Conservation (phyloP, 495 filamentous ascomycete species). For the Trichoderma gamsii region DNA sequence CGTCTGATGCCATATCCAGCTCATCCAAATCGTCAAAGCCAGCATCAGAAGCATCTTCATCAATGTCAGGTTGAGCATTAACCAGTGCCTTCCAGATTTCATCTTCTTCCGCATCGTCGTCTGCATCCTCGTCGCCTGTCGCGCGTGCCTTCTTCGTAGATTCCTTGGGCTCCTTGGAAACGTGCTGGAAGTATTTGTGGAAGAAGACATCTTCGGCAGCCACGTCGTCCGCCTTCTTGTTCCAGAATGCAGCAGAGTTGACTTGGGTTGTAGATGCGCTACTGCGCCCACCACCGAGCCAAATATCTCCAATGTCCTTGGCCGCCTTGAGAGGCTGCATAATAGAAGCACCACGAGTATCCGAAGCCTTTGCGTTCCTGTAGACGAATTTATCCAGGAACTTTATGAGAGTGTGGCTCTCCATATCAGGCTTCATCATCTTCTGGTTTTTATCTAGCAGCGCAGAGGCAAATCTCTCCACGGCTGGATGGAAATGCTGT, state of each 20-base stretch:
- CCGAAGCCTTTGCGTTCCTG: conserved; percentile 70
- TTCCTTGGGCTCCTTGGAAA: conserved; percentile 60
- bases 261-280: conserved; percentile 44
- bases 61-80: conserved; percentile 48
- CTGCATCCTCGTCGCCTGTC: conserved; percentile 31
- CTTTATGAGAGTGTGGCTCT: conserved; percentile 79
- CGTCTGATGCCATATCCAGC: conserved; percentile 34
- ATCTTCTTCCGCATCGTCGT: conserved; percentile 48
- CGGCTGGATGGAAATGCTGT: conserved; percentile 86
- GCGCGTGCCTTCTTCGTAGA: conserved; percentile 48
- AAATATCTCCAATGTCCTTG: conserved; percentile 51
- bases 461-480: conserved; percentile 73
- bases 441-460: conserved; percentile 61
- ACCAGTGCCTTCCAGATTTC: conserved; percentile 95
- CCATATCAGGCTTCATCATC: conserved; percentile 81
- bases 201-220: conserved; percentile 94
- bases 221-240: conserved; percentile 77
- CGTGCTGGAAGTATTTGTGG: conserved; percentile 85
- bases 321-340: conserved; percentile 86
- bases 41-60: conserved; percentile 45
- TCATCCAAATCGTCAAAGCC: conserved; percentile 36
- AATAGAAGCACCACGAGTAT: conserved; percentile 70
- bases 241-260: conserved; percentile 90
- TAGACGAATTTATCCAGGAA: conserved; percentile 98
- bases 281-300: conserved; percentile 40